Evolutionary conservation across 1,284 basidiomycete species (phyloP).

Genomic region (Heterobasidion occidentale): DNA sequence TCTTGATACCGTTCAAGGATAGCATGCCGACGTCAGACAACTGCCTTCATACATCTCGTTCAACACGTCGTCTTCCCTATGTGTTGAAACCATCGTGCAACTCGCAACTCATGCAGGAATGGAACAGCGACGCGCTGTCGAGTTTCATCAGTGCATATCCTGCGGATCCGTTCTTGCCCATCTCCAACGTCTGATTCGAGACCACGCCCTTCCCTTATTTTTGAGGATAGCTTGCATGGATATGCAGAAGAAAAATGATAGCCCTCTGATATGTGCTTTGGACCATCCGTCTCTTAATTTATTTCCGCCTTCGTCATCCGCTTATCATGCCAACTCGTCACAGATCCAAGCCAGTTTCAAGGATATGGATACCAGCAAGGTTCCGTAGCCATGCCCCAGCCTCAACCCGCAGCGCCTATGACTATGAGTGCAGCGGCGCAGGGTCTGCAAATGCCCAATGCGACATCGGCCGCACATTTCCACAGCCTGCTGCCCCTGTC

Average conservation of each 20-base stretch:
- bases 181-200: too few species aligned
- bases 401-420: not conserved
- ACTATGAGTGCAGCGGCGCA: not conserved
- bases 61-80: not conserved
- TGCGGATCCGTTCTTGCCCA: too few species aligned
- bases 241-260: too few species aligned
- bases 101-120: not conserved
- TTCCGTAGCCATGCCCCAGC: not conserved
- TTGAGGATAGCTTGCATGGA: too few species aligned
- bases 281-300: too few species aligned
- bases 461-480: not conserved
- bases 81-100: not conserved
- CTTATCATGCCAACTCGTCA: not conserved
- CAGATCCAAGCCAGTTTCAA: not conserved
- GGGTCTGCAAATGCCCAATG: not conserved
- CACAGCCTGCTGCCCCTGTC: not conserved
- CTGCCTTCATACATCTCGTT: not conserved
- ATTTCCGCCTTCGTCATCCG: too few species aligned
- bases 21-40: not conserved
- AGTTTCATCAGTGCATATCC: too few species aligned
- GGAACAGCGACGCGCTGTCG: not conserved
- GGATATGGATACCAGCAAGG: not conserved
- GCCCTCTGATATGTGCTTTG: too few species aligned
- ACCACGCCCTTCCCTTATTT: too few species aligned
- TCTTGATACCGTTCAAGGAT: not conserved